Evolutionary conservation across 2,329 filamentous ascomycete genomes (phyloP), one percentile per base, ranked within the genome.

Genomic region (Microcyclospora pomicola): DNA sequence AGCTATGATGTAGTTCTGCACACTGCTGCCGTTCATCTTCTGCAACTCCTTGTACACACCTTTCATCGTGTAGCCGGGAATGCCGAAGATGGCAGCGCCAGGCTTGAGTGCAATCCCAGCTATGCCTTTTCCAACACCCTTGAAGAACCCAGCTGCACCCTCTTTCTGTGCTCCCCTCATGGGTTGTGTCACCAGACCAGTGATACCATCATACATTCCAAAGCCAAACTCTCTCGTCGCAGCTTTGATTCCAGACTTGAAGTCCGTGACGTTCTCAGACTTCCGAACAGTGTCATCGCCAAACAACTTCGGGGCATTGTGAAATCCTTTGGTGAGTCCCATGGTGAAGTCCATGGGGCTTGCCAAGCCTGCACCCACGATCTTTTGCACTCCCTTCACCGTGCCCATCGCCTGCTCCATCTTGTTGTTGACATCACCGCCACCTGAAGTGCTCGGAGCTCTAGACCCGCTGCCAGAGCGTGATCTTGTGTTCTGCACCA

Each of bases 311-410:
- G 87, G 86, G 5, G 82, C 80, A 50, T 94, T 94, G 54, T 88
- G 80, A 55, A 94, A 92, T 0, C 87, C 87, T 56, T 81, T 82
- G 1, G 86, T 80, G 24, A 94, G 60, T 1, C 80, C 81, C 36
- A 94, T 64, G 15, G 82, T 84, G 49, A 94, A 82, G 57, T 93
- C 85, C 71, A 92, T 80, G 0, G 87, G 87, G 0, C 79, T 79
- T 52, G 82, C 82, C 43, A 88, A 50, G 11, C 55, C 55, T 14
- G 59, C 56, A 10, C 53, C 53, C 5, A 60, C 44, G 27, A 61
- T 60, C 15, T 52, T 51, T n/a, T 51, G 45, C 9, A 60, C 49
- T 6, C 59, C 59, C 40, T 60, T 58, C 9, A 51, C 48, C 12
- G 58, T 60, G 27, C 43, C 55, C 31, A 45, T 43, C 27, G 43